Evolutionary conservation across 2,329 filamentous ascomycete species (phyloP).

Genomic region (Aspergillus transmontanensis): DNA sequence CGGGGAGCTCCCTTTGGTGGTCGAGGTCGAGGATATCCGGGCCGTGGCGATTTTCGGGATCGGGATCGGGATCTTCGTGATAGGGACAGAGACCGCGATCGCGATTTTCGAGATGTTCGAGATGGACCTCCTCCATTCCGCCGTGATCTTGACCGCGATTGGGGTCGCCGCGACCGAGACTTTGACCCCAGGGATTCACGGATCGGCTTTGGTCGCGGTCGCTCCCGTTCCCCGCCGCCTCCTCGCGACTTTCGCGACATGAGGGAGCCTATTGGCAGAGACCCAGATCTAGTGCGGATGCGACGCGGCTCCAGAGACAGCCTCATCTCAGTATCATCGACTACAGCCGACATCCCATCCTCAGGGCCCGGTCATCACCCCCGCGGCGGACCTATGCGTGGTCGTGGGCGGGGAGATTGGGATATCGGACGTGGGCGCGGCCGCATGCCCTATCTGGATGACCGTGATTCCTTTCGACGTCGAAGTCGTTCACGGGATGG

Average conservation of each 20-base stretch:
- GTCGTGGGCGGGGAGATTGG: constrained; percentile 47
- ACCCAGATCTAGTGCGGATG: constrained; percentile 43
- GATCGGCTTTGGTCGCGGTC: constrained; percentile 48
- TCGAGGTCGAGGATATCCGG: constrained; percentile 47
- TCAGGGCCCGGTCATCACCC: constrained; percentile 35
- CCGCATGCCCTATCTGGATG: constrained; percentile 42
- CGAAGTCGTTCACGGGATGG: constrained; percentile 49
- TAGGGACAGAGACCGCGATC: constrained; percentile 45
- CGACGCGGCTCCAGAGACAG: constrained; percentile 49
- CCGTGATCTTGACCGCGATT: constrained; percentile 48
- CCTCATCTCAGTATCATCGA: constrained; percentile 39
- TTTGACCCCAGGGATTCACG: constrained; percentile 48
- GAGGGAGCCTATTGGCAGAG: constrained; percentile 38
- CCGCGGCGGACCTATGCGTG: constrained; percentile 43
- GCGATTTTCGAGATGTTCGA: constrained; percentile 43
- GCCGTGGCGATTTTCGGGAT: constrained; percentile 37
- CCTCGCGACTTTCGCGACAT: constrained; percentile 44
- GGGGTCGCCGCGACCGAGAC: constrained; percentile 50
- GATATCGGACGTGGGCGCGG: constrained; percentile 47
- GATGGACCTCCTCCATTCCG: constrained; percentile 43
- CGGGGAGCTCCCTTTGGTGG: constrained; percentile 52
- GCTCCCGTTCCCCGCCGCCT: constrained; percentile 45
- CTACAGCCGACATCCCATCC: constrained; percentile 39
- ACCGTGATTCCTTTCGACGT: constrained; percentile 46
- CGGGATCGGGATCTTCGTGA: constrained; percentile 67